Evolutionary conservation across 257 asterid species (phyloP), one percentile per base, ranked within the genome.

Genomic region (Scutellaria barbata): DNA sequence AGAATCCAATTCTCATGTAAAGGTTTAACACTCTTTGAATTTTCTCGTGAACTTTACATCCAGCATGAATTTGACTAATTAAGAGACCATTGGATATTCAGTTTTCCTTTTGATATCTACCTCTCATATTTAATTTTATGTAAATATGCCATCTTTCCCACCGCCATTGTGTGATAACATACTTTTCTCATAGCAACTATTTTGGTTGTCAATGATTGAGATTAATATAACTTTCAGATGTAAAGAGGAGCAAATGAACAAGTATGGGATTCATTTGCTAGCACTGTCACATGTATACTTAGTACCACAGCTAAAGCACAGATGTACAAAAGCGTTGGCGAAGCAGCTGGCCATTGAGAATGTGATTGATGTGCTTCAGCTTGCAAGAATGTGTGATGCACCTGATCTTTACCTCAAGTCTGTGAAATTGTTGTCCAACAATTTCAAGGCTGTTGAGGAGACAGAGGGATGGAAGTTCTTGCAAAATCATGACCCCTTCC

Each of bases 391-490:
- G 50, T 92, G 95, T 68, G 89, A 89, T 37, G 96, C 96, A 8
- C 96, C 98, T 4, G 86, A 88, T 84, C 89, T 92, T 48, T 71
- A 76, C 73, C 83, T 92, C 43, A 85, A 74, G 84, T 83, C 87
- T 83, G 79, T 92, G 96, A 89, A 80, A 56, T 17, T 82, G 54
- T 50, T 89, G 68, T 82, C 85, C 0, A 62, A n/a, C 37, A 78
- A 89, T 56, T 89, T 88, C 83, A 81, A 75, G 76, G 74, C 81
- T 30, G 88, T 88, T 54, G 92, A 86, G 87, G 74, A 80, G 63
- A 87, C 96, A 0, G 98, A 92, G 78, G 96, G 94, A 0, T 92
- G 98, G 98, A 86, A 82, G 65, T 89, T 89, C 80, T 67, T 92
- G 68, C 96, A 92, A 16, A 48, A 77, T 8, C 75, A 89, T 59